Evolutionary conservation across 768 basidiomycete genomes (phyloP).

Genomic region (Suillus subaureus): DNA sequence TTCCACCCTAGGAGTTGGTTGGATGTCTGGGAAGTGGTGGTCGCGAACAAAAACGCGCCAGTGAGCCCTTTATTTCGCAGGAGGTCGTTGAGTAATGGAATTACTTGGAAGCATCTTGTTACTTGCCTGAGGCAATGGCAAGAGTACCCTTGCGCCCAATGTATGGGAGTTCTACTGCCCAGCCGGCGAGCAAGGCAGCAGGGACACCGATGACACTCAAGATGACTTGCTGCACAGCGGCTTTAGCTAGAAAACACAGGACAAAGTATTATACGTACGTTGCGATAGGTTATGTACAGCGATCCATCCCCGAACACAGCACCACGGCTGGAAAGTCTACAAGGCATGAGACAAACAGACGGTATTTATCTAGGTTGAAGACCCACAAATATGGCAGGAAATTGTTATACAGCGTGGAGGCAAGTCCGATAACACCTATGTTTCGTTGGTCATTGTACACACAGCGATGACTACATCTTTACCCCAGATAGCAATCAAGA

Average conservation of each 20-base stretch:
- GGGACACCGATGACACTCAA: conserved; percentile 69
- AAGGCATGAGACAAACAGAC: neutral
- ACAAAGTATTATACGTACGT: conserved; percentile 39
- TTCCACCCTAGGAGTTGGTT: conserved; percentile 78
- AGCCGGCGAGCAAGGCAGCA: conserved; percentile 71
- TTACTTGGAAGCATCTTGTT: conserved; percentile 14
- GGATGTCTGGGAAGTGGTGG: conserved; percentile 72
- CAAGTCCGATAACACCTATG: conserved; percentile 71
- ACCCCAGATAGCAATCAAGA: conserved; percentile 54
- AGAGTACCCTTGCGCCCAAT: conserved; percentile 71
- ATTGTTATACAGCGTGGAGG: conserved; percentile 65
- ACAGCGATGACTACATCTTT: conserved; percentile 26
- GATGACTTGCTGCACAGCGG: conserved; percentile 59
- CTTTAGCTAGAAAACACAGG: neutral
- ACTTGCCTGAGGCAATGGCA: conserved; percentile 62
- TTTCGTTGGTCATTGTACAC: neutral
- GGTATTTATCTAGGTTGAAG: neutral
- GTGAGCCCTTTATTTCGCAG: conserved; percentile 62
- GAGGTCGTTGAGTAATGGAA: conserved; percentile 47
- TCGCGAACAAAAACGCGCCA: conserved; percentile 72
- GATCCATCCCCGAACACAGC: conserved; percentile 72
- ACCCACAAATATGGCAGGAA: conserved; percentile 57
- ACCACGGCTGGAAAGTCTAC: conserved; percentile 63
- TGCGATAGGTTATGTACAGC: conserved; percentile 71
- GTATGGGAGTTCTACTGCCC: conserved; percentile 64